Evolutionary conservation across 1,139 yeast genomes (phyloP).

Genomic region (Sugiyamaella castrensis): DNA sequence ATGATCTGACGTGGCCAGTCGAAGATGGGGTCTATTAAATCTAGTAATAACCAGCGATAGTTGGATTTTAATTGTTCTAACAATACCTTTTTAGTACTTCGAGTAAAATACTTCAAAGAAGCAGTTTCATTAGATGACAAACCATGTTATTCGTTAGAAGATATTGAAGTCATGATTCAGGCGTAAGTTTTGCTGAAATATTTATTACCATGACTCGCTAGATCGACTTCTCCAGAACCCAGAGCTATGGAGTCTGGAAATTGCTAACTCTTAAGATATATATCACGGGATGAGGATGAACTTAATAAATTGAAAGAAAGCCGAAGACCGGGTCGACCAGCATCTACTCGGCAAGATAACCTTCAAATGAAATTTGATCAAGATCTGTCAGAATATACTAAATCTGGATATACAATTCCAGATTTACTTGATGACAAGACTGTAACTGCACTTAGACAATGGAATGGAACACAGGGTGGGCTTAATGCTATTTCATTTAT

Average conservation of each 20-base stretch:
- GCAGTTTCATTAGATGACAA: conserved; percentile 47
- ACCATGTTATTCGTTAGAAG: conserved; percentile 50
- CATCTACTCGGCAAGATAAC: conserved; percentile 62
- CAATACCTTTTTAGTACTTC: conserved; percentile 17
- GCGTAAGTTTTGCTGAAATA: conserved; percentile 31
- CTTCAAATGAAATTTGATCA: conserved; percentile 60
- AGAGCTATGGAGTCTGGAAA: not conserved
- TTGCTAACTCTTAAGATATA: conserved; percentile 9
- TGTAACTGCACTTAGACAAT: conserved; percentile 56
- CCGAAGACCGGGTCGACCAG: conserved; percentile 87
- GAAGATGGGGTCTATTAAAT: no score
- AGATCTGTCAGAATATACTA: conserved; percentile 55
- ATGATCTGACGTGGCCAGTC: no score
- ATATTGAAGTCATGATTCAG: conserved; percentile 58
- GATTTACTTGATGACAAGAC: conserved; percentile 61
- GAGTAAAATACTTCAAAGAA: conserved; percentile 65
- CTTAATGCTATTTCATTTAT: conserved; percentile 54
- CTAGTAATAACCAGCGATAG: not conserved
- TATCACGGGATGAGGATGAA: conserved; percentile 57
- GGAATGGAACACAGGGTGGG: conserved; percentile 89
- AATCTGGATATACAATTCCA: conserved; percentile 70
- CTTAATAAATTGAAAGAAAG: conserved; percentile 53
- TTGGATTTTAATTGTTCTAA: not conserved
- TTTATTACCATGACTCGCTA: not conserved
- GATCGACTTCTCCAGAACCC: not conserved